phyloP scores from a whole-genome alignment of 202 grass and related monocot genomes.

The Panicum hallii region DNA sequence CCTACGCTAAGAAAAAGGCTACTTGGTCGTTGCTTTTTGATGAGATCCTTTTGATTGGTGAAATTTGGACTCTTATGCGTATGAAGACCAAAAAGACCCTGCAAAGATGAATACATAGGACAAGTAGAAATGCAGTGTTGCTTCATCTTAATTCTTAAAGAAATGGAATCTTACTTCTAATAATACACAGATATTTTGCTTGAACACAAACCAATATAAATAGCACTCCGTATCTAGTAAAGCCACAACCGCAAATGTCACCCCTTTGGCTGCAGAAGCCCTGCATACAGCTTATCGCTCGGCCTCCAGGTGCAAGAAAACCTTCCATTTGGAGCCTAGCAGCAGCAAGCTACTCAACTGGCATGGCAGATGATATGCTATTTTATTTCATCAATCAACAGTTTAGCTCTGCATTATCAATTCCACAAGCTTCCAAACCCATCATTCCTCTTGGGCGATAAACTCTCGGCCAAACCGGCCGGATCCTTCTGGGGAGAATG shows the following conservation, averaged over 20 bases:
- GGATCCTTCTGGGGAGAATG: constrained; percentile 52
- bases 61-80: constrained; percentile 33
- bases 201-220: not conserved
- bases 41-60: constrained; percentile 24
- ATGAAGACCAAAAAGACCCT: not conserved
- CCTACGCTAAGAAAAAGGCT: constrained; percentile 34
- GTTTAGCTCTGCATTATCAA: constrained; percentile 31
- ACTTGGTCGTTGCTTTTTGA: not conserved
- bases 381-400: constrained; percentile 9
- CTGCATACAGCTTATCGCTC: not conserved
- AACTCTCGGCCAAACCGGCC: not conserved
- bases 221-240: not conserved
- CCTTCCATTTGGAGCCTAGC: constrained; percentile 58
- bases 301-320: constrained; percentile 28
- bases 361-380: constrained; percentile 23
- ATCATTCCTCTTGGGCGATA: constrained; percentile 37
- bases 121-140: not conserved
- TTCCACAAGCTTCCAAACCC: constrained; percentile 51
- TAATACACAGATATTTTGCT: not conserved
- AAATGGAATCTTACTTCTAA: not conserved
- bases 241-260: not conserved
- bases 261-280: not conserved
- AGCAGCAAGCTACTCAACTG: constrained; percentile 43
- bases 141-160: constrained; percentile 7
- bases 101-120: not conserved